Conservation (phyloP, 495 filamentous ascomycete genomes). For the Penicillium coprophilum region DNA sequence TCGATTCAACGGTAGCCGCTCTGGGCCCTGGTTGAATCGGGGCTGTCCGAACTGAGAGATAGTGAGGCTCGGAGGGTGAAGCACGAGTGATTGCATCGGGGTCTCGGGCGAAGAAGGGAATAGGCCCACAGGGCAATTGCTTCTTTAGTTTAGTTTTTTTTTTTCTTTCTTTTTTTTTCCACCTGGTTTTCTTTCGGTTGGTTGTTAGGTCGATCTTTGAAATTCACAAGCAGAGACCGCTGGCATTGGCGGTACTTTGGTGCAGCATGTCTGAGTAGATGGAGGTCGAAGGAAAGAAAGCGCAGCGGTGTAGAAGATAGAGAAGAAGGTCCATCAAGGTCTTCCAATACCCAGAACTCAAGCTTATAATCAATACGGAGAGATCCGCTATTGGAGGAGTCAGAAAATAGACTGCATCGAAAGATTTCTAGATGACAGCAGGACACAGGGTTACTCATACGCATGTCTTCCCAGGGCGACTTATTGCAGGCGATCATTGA, state of each 20-base stretch:
- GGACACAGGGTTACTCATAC: constrained; percentile 46
- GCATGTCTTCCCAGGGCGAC: constrained; percentile 40
- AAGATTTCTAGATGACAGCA: constrained; percentile 45
- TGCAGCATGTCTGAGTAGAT: constrained; percentile 39
- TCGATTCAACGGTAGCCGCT: constrained; percentile 68
- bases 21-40: constrained; percentile 54
- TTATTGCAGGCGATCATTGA: constrained; percentile 51
- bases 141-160: constrained; percentile 15
- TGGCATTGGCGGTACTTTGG: constrained; percentile 23
- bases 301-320: constrained; percentile 19
- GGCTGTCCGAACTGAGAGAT: constrained; percentile 43
- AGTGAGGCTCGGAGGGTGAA: constrained; percentile 46
- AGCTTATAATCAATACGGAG: constrained; percentile 44
- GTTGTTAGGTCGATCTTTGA: not conserved
- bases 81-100: constrained; percentile 53
- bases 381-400: constrained; percentile 47
- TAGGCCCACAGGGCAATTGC: constrained; percentile 16
- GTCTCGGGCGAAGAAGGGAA: constrained; percentile 21
- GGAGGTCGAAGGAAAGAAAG: constrained; percentile 10
- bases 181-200: constrained; percentile 19
- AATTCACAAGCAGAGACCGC: constrained; percentile 28
- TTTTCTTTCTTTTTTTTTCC: not conserved
- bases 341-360: constrained; percentile 24
- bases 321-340: constrained; percentile 28
- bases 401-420: constrained; percentile 46